Percentiles rank a stretch among this genome's conserved stretches.
phyloP scores from a whole-genome alignment of 2,329 filamentous ascomycete species.

The Hawksworthiomyces lignivorus region DNA sequence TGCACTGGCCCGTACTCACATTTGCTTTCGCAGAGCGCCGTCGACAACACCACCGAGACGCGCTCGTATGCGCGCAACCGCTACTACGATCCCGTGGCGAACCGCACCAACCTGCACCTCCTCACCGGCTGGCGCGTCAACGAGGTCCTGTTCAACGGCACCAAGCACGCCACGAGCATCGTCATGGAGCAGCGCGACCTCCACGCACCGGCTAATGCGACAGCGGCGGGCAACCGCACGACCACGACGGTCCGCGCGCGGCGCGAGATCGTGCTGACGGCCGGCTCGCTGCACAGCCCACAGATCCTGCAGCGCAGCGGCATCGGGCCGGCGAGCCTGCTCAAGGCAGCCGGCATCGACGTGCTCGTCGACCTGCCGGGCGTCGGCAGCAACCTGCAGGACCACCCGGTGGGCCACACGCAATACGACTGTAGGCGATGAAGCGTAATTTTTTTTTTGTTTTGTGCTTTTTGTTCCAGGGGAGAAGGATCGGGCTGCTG shows the following conservation, averaged over 20 bases:
- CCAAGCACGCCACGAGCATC: background rate
- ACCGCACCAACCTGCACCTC: slow-evolving; percentile 5
- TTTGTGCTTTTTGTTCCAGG: too few species aligned
- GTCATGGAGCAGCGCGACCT: background rate
- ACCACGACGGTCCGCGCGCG: slow-evolving; percentile 6
- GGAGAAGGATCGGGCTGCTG: too few species aligned
- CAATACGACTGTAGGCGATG: slow-evolving; percentile 1
- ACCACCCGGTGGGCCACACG: slow-evolving; percentile 5
- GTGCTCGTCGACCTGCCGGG: slow-evolving; percentile 15
- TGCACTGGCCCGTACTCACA: too few species aligned
- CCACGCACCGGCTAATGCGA: background rate
- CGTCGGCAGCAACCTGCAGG: slow-evolving; percentile 15
- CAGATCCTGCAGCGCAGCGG: slow-evolving; percentile 52
- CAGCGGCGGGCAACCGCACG: background rate
- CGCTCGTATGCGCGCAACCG: slow-evolving; percentile 5
- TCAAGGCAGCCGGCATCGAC: slow-evolving; percentile 8
- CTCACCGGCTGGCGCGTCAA: background rate
- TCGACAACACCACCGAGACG: slow-evolving; percentile 3
- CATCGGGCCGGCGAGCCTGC: slow-evolving; percentile 32
- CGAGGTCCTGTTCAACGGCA: slow-evolving; percentile 1
- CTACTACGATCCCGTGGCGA: slow-evolving; percentile 1
- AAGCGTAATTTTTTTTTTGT: too few species aligned
- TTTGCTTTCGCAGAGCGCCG: background rate
- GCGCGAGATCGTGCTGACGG: slow-evolving; percentile 48
- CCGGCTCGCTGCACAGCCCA: slow-evolving; percentile 47